Evolutionary conservation across 2,329 filamentous ascomycete species (phyloP).

Genomic region (Nemania sp.): DNA sequence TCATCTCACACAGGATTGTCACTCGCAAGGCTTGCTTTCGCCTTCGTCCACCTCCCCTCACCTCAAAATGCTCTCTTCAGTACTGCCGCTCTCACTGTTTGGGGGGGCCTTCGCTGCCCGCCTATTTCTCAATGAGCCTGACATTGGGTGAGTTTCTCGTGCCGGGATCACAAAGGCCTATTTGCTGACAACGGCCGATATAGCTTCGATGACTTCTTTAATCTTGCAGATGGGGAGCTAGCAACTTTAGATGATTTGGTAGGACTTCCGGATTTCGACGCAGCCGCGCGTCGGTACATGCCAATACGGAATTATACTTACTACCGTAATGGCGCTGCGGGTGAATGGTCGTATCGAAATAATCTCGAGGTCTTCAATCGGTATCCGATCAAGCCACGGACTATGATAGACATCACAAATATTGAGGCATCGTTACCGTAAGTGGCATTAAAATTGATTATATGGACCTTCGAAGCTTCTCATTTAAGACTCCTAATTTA

Average conservation of each 20-base stretch:
- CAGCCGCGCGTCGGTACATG: slow-evolving; percentile 62
- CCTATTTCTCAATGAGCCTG: slow-evolving; percentile 59
- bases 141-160: slow-evolving; percentile 52
- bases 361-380: slow-evolving; percentile 67
- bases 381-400: slow-evolving; percentile 61
- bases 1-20: neutral
- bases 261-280: slow-evolving; percentile 67
- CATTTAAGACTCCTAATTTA: slow-evolving; percentile 11
- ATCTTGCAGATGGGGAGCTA: slow-evolving; percentile 52
- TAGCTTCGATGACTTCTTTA: slow-evolving; percentile 55
- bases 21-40: neutral
- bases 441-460: slow-evolving; percentile 17
- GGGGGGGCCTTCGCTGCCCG: slow-evolving; percentile 57
- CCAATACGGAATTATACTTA: slow-evolving; percentile 64
- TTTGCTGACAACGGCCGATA: slow-evolving; percentile 20
- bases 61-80: slow-evolving; percentile 1
- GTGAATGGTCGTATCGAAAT: slow-evolving; percentile 68
- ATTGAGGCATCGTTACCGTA: slow-evolving; percentile 54
- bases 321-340: slow-evolving; percentile 67
- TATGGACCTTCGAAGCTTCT: neutral
- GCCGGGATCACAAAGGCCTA: too few relatives aligned
- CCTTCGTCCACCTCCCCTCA: neutral
- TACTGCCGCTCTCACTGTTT: neutral
- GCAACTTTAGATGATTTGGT: slow-evolving; percentile 59
- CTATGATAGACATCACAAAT: slow-evolving; percentile 63